phyloP scores from a whole-genome alignment of 2,329 filamentous ascomycete genomes.

The Fusarium beomiforme region DNA sequence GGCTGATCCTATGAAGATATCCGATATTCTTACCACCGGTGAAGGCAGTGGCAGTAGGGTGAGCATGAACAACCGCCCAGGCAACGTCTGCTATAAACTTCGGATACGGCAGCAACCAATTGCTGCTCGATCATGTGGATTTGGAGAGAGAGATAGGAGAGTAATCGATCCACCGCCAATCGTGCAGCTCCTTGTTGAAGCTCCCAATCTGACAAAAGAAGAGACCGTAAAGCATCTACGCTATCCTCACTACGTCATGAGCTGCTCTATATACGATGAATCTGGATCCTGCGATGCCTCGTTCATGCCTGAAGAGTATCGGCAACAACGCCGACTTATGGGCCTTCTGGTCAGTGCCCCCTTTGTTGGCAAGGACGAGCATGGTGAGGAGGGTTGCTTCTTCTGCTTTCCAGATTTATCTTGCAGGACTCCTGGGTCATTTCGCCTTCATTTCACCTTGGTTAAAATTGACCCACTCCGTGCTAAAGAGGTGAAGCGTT shows the following conservation, averaged over 20 bases:
- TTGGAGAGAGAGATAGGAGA: slow-evolving; percentile 82
- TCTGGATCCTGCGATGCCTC: slow-evolving; percentile 74
- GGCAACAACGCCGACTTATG: slow-evolving; percentile 80
- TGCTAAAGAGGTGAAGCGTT: slow-evolving; percentile 57
- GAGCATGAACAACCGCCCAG: not conserved
- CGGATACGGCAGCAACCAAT: slow-evolving; percentile 79
- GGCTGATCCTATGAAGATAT: slow-evolving; percentile 40
- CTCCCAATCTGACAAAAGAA: slow-evolving; percentile 62
- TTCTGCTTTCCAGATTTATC: slow-evolving; percentile 88
- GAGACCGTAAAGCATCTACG: slow-evolving; percentile 63
- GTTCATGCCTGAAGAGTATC: slow-evolving; percentile 75
- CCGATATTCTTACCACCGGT: slow-evolving; percentile 30
- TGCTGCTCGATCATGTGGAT: slow-evolving; percentile 82
- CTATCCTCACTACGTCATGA: slow-evolving; percentile 75
- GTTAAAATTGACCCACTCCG: slow-evolving; percentile 74
- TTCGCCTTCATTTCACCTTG: slow-evolving; percentile 77
- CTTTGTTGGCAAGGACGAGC: slow-evolving; percentile 80
- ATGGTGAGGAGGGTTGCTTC: slow-evolving; percentile 79
- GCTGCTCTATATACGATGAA: slow-evolving; percentile 80
- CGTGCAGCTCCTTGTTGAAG: slow-evolving; percentile 75
- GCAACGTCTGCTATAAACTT: slow-evolving; percentile 44
- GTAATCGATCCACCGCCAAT: slow-evolving; percentile 88
- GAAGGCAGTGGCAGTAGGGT: not conserved
- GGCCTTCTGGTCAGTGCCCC: slow-evolving; percentile 81
- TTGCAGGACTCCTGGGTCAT: slow-evolving; percentile 80